A percentile compares a stretch with the other conserved stretches of the same genome.
Conservation (phyloP, 2,329 filamentous ascomycete species). For the Fusarium begoniae region DNA sequence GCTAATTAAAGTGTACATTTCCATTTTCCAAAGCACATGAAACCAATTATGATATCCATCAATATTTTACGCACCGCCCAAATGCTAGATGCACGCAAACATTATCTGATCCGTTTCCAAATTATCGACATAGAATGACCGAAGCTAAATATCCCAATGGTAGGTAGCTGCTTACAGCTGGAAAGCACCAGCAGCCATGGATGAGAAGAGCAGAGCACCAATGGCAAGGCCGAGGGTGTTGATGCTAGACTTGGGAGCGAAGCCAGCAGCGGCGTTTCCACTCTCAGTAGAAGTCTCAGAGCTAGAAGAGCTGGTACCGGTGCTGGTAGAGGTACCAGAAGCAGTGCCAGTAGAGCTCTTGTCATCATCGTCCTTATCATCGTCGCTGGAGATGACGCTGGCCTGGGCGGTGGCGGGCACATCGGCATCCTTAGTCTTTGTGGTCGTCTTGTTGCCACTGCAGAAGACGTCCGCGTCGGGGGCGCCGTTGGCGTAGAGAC, state of each 20-base stretch:
- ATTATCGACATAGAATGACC: conserved; percentile 15
- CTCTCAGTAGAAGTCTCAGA: conserved; percentile 21
- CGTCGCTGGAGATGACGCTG: conserved; percentile 43
- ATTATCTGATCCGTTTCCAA: conserved; percentile 14
- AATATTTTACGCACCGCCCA: background rate
- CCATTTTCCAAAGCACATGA: conserved; percentile 9
- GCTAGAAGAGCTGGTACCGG: conserved; percentile 15
- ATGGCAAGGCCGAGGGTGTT: conserved; percentile 48
- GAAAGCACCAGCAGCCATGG: conserved; percentile 40
- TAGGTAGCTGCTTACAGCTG: conserved; percentile 31
- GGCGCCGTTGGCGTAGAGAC: conserved; percentile 53
- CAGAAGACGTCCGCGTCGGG: conserved; percentile 55
- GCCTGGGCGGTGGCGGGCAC: conserved; percentile 46
- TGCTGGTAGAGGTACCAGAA: conserved; percentile 12
- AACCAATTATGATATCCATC: conserved; percentile 24
- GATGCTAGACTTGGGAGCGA: conserved; percentile 38
- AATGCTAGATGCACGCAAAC: conserved; percentile 5
- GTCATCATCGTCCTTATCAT: conserved; percentile 13
- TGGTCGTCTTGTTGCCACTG: conserved; percentile 48
- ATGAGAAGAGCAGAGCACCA: conserved; percentile 50
- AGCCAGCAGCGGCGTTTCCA: conserved; percentile 34
- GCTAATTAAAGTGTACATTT: conserved; percentile 16
- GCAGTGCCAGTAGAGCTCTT: conserved; percentile 6
- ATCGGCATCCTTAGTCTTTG: conserved; percentile 39
- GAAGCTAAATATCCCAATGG: background rate